Evolutionary conservation across 768 basidiomycete species (phyloP), one percentile per base, ranked within the genome.

Genomic region (Clavulina sp.): DNA sequence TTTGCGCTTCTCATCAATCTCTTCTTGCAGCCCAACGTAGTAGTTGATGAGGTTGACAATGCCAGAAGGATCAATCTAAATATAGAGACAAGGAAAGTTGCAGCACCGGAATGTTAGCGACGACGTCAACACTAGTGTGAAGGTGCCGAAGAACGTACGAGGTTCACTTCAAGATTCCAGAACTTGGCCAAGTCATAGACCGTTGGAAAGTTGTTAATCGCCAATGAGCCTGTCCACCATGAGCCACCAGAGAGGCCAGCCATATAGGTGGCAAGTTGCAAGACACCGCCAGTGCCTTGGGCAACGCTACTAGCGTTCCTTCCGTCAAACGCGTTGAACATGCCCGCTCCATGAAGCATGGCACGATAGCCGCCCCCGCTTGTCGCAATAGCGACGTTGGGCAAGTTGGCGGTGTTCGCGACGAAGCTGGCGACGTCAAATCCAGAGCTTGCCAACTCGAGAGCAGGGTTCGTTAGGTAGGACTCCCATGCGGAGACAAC

Each of bases 311-410:
- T 62, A 4, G 50, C 41, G 32, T 62, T 64, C 23, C 58, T 53
- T 55, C 57, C 60, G 59, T 68, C 61, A 44, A 60, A 26, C 2
- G 57, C 56, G 0, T 38, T 28, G 47, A 57, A 49, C 41, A 62
- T 54, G 13, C 65, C 66, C 36, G 60, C 64, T 52, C 60, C 59
- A 36, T 56, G 58, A 3, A 64, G 57, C 36, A 61, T 66, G 1
- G 68, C 68, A 30, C 67, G 56, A 26, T 65, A 63, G 6, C 68
- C 68, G 9, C 68, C 68, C 36, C 68, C 68, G 6, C 61, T 61
- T 9, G 66, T 57, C 1, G 68, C 66, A 34, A 64, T 58, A 3
- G 52, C 61, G 19, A 61, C 59, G 30, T 1, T 41, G 21, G 51
- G 55, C 19, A 52, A 32, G 28, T 49, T 46, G 9, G 16, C 9